phyloP scores from a whole-genome alignment of 495 filamentous ascomycete species.

The Hypoxylon rickii region DNA sequence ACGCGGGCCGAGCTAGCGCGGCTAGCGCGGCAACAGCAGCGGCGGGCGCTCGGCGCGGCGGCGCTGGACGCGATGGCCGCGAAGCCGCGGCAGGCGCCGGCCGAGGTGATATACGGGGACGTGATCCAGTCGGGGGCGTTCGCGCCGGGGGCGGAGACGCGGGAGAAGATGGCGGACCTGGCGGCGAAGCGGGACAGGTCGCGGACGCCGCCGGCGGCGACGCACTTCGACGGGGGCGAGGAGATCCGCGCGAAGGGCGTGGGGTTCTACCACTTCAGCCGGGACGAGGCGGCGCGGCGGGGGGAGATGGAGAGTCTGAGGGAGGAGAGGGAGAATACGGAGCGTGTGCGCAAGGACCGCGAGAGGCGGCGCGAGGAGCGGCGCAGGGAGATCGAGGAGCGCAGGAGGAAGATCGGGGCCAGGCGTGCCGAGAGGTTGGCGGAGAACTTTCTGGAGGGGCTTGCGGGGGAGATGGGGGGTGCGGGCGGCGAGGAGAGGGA shows the following conservation, averaged over 20 bases:
- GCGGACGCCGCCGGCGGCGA: slow-evolving; percentile 73
- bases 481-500: slow-evolving; percentile 6
- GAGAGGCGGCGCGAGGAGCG: slow-evolving; percentile 51
- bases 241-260: slow-evolving; percentile 88
- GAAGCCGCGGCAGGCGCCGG: slow-evolving; percentile 61
- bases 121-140: slow-evolving; percentile 83
- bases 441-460: slow-evolving; percentile 70
- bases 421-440: slow-evolving; percentile 69
- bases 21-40: slow-evolving; percentile 52
- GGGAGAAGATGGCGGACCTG: slow-evolving; percentile 67
- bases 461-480: slow-evolving; percentile 46
- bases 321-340: slow-evolving; percentile 68
- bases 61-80: slow-evolving; percentile 53
- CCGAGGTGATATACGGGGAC: slow-evolving; percentile 79
- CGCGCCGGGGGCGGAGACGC: slow-evolving; percentile 62
- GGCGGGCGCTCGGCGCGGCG: slow-evolving; percentile 48
- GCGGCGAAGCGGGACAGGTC: slow-evolving; percentile 75
- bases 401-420: slow-evolving; percentile 53
- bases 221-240: slow-evolving; percentile 80
- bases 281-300: slow-evolving; percentile 65
- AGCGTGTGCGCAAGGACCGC: slow-evolving; percentile 60
- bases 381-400: slow-evolving; percentile 52
- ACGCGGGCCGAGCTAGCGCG: slow-evolving; percentile 66
- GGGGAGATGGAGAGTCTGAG: slow-evolving; percentile 78
- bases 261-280: slow-evolving; percentile 81